Base-by-base conservation (phyloP, 2,329 filamentous ascomycete species). In the Hypoxylon sp. region DNA sequence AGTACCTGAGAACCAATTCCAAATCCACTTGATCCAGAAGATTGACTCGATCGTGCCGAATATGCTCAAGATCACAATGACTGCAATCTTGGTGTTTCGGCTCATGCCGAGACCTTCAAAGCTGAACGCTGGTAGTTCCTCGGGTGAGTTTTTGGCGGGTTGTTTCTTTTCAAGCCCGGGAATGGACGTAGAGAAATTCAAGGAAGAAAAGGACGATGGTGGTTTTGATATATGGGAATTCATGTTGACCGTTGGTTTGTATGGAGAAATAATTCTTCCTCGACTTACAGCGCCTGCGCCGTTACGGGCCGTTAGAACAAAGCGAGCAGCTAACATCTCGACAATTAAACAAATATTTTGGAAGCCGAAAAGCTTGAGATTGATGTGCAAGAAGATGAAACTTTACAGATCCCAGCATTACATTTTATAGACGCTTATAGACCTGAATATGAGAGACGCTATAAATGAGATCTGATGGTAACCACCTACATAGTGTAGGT, bases 31-130 rank as follows among this genome's bases (percentile, higher is more conserved):
- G 16, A 66, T 69, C 72, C 73, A 79, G 55, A 79, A 76, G 46
- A 73, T 73, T 16, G 73, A 72, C 62, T 79, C 77, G 54, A 78
- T 73, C 1, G 74, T 76, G 7, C 76, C 74, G 57, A 76, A 70
- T 22, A 77, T 65, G 48, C 71, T 65, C 30, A 78, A 36, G 12
- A 74, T 61, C 6, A 65, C 60, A 51, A 75, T 49, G 18, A 78
- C 71, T 36, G 72, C 68, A 20, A 74, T 61, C 40, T 72, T 76
- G 33, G 72, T 71, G 38, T 67, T 74, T 45, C 69, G 70, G 24
- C 65, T 72, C 57, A 78, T 73, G 7, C 74, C 74, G 2, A 78
- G 66, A 16, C 68, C 70, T 30, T 73, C 68, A 18, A 78, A 70
- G 44, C 67, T 63, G 68, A 77, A 66, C n/a, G 67, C n/a, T 60